Percentiles rank a stretch among this genome's conserved stretches.
These are phyloP conservation scores for Tuctoria greenei DNA, from an alignment of 176 grass and related monocot genomes.

Conservation along the genomic window DNA sequence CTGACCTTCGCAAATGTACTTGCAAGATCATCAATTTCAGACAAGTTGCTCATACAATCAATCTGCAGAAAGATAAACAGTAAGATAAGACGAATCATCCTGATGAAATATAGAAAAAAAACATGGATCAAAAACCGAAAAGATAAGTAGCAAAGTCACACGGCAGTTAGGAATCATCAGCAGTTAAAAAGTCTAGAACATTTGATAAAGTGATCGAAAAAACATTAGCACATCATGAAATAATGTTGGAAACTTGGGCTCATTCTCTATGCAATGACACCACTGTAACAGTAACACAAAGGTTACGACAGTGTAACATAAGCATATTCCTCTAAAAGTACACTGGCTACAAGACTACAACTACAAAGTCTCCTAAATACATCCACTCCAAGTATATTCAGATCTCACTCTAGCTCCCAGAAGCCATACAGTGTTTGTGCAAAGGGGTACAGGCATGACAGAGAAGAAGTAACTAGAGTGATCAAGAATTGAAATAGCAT, in stretches of 20 bases:
- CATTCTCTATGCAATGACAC: not conserved
- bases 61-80: constrained; percentile 53
- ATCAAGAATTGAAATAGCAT: not conserved
- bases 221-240: not conserved
- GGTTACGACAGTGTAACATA: not conserved
- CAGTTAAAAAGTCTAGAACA: constrained; percentile 5
- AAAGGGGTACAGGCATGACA: not conserved
- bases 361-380: not conserved
- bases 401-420: too few relatives aligned
- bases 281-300: not conserved
- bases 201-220: not conserved
- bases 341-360: too few relatives aligned
- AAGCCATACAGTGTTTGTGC: too few relatives aligned
- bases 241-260: not conserved
- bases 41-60: constrained; percentile 69
- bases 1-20: constrained; percentile 93
- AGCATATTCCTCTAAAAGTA: constrained; percentile 4
- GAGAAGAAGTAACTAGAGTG: not conserved
- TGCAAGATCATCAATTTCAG: constrained; percentile 88
- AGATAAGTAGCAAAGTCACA: constrained; percentile 7
- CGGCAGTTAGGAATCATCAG: not conserved
- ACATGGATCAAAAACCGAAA: not conserved
- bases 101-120: constrained; percentile 23
- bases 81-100: constrained; percentile 1
- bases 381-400: too few relatives aligned